Base-by-base conservation (phyloP, 2,329 filamentous ascomycete genomes). In the Onygena corvina region DNA sequence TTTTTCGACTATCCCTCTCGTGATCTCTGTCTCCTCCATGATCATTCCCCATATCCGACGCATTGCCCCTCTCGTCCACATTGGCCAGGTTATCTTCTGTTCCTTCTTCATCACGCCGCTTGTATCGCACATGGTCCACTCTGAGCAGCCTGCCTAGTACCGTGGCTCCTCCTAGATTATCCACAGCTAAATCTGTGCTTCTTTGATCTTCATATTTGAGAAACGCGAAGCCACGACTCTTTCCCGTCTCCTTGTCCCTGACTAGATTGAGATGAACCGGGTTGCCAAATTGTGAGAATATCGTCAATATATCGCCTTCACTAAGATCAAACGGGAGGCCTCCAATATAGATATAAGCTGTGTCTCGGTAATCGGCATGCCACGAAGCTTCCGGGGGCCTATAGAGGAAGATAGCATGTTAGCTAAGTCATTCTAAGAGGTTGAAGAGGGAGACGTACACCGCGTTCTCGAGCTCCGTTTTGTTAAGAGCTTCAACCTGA, bases 191-290 rank as follows among this genome's bases (percentile, higher is more conserved):
- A 67, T 96, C 90, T 54, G 86, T 93, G 68, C 89, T 95, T 58
- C 90, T 77, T 71, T 98, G 92, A 67, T 98, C 90, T 65, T 98
- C 92, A 67, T 96, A 98, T 64, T 98, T 98, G 51, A 98, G 76
- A 76, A 93, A 98, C 2, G 84, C 88, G 63, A 96, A 98, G 0
- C 92, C 92, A 57, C 84, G 84, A 53, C 86, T 93, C 68, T 94
- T 95, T 53, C 92, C 92, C 0, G 89, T 93, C 64, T 96, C 93
- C 63, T 92, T 92, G 73, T 98, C 92, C 61, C 92, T 86, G 44
- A 84, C 81, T 9, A 98, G 79, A 60, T 95, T 93, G 52, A 98
- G 76, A 68, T 90, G 93, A 2, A 89, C 86, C 1, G 93, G 93
- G 63, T 96, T 90, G 59, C 92, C 92, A 63, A 83, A 98, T 66